Evolutionary conservation across 2,329 filamentous ascomycete genomes (phyloP), one percentile per base, ranked within the genome.

Genomic region (Colletotrichum sp.): DNA sequence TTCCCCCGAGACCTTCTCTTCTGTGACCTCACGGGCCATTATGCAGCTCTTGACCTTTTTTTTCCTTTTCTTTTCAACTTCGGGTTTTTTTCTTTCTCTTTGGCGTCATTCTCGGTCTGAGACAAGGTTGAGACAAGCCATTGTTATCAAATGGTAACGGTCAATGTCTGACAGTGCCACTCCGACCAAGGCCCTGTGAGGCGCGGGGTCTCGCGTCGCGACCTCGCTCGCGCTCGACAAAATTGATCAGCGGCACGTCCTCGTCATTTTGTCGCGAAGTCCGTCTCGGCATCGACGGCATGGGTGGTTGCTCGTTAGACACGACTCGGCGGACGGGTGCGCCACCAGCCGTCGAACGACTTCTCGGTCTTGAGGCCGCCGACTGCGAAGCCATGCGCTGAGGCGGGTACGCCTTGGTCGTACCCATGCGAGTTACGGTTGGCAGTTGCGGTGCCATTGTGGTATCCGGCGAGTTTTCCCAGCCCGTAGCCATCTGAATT

Each of bases 401-500:
- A 10, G 74, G 74, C 28, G 74, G 74, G 18, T 76, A 76, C 21
- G 74, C 74, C 49, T 76, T 76, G 26, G 63, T 26, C 8, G 74
- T 76, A 28, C 18, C 44, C 74, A 76, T 76, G 13, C 74, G 74
- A 15, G 74, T 76, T 24, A 76, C 71, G 15, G 74, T 76, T 13
- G 65, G 70, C 24, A 74, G 70, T 24, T 76, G 74, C 26, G 74
- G 74, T 18, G 57, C 26, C 44, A 76, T 57, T 12, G n/a, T 9
- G n/a, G 64, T 44, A 16, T 76, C 74, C 21, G 74, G 74, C 44
- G 62, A 57, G 18, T 55, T 65, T 9, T 76, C 74, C 74, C 71
- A 68, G 18, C 75, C 84, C 79, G 68, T 85, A 13, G 88, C 88
- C 67, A 87, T 85, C 68, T 89, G 87, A 63, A 90, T 87, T 1